Evolutionary conservation across 2,329 filamentous ascomycete genomes (phyloP).

Genomic region (Arthrobotrys sinensis): DNA sequence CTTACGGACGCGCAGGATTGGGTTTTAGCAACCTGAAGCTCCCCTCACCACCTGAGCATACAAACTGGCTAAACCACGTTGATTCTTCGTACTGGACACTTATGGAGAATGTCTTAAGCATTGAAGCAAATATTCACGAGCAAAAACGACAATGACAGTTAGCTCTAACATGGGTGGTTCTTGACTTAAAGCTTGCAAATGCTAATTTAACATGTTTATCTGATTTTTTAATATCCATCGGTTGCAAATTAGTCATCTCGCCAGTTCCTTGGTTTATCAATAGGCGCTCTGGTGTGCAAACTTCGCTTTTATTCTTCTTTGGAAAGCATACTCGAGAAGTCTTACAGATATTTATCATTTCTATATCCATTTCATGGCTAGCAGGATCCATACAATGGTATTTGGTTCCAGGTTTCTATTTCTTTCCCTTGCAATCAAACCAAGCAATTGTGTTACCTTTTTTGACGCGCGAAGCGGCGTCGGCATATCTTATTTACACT

Average conservation of each 20-base stretch:
- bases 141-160: slow-evolving; percentile 29
- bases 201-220: neutral
- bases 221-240: neutral
- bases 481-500: too few species aligned
- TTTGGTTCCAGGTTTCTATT: neutral
- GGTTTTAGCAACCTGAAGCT: slow-evolving; percentile 51
- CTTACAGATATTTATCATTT: neutral
- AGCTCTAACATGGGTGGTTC: neutral
- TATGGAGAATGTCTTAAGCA: slow-evolving; percentile 52
- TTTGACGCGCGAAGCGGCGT: neutral
- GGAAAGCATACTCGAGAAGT: neutral
- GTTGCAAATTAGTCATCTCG: slow-evolving; percentile 4
- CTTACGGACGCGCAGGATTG: slow-evolving; percentile 42
- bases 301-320: neutral
- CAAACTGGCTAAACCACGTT: slow-evolving; percentile 50
- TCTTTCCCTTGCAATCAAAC: neutral
- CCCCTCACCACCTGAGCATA: slow-evolving; percentile 43
- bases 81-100: slow-evolving; percentile 56
- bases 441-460: neutral
- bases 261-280: neutral
- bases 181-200: neutral
- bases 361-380: neutral
- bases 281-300: slow-evolving; percentile 8
- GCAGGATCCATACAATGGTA: neutral
- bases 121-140: slow-evolving; percentile 43